These are phyloP conservation scores for Pichia sp. DNA, from an alignment of 1,139 yeast genomes.

Conservation along the genomic window DNA sequence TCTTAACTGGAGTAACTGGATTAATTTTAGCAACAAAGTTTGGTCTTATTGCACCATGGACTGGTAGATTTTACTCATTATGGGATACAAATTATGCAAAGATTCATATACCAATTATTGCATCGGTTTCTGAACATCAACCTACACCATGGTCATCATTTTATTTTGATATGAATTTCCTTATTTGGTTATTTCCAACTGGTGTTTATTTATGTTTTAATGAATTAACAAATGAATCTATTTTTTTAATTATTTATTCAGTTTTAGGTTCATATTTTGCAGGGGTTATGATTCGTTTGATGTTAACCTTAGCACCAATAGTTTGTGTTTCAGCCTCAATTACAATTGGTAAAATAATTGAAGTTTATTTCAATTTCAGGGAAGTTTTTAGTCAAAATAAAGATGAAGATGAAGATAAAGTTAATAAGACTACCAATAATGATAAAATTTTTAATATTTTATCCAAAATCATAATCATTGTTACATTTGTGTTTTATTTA, in stretches of 20 bases:
- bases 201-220: constrained; percentile 89
- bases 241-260: constrained; percentile 83
- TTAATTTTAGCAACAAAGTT: constrained; percentile 76
- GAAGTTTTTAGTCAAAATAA: constrained; percentile 32
- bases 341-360: constrained; percentile 78
- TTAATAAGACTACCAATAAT: constrained; percentile 7
- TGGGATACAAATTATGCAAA: constrained; percentile 99
- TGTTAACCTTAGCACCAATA: constrained; percentile 94
- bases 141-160: constrained; percentile 99
- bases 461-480: constrained; percentile 57
- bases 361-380: constrained; percentile 68
- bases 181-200: constrained; percentile 98
- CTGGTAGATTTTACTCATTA: constrained; percentile 95
- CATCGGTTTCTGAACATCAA: constrained; percentile 98
- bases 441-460: constrained; percentile 33
- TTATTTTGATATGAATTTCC: constrained; percentile 86
- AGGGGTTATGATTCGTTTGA: constrained; percentile 98
- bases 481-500: constrained; percentile 70
- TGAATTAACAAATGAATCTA: constrained; percentile 86
- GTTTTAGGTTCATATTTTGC: constrained; percentile 95
- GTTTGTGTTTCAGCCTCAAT: constrained; percentile 89
- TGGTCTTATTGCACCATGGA: constrained; percentile 98
- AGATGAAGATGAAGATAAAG: neutral
- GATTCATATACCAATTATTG: constrained; percentile 96
- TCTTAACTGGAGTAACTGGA: constrained; percentile 60